These are phyloP conservation scores for Paragyromitra xinjiangensis DNA, from an alignment of 495 filamentous ascomycete genomes.

Conservation along the genomic window DNA sequence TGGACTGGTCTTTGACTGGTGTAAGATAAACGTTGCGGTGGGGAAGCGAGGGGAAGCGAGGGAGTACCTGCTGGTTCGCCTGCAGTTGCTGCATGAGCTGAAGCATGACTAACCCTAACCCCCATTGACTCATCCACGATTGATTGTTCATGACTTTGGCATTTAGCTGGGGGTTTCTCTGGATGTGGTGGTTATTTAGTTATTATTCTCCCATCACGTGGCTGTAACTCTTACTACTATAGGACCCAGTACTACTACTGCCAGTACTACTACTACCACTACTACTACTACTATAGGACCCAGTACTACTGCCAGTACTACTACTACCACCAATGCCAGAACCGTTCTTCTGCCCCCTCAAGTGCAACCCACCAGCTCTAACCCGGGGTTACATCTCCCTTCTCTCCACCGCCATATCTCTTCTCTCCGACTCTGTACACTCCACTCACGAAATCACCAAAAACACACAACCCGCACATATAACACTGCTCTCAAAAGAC, in stretches of 20 bases:
- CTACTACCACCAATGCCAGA: neutral
- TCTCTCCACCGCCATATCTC: conserved; percentile 6
- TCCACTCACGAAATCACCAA: neutral
- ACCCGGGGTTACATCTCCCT: neutral
- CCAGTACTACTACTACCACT: too few species aligned
- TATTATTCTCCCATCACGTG: too few species aligned
- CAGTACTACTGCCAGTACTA: too few species aligned
- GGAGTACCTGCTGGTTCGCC: conserved; percentile 13
- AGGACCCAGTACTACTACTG: too few species aligned
- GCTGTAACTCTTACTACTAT: too few species aligned
- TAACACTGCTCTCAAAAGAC: conserved; percentile 22
- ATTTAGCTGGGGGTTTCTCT: too few species aligned
- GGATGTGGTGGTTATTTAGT: too few species aligned
- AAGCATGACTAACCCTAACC: neutral
- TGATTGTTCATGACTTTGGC: too few species aligned
- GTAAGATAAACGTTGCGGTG: too few species aligned
- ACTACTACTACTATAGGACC: neutral
- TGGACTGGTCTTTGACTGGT: too few species aligned
- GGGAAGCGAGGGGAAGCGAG: neutral
- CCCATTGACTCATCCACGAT: too few species aligned
- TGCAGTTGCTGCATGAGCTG: conserved; percentile 4
- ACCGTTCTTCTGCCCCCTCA: conserved; percentile 20
- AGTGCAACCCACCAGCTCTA: neutral
- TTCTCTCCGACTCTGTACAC: conserved; percentile 4
- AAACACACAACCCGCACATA: conserved; percentile 17